Evolutionary conservation across 2,329 filamentous ascomycete genomes (phyloP).

Genomic region (Sporothrix euskadiensis): DNA sequence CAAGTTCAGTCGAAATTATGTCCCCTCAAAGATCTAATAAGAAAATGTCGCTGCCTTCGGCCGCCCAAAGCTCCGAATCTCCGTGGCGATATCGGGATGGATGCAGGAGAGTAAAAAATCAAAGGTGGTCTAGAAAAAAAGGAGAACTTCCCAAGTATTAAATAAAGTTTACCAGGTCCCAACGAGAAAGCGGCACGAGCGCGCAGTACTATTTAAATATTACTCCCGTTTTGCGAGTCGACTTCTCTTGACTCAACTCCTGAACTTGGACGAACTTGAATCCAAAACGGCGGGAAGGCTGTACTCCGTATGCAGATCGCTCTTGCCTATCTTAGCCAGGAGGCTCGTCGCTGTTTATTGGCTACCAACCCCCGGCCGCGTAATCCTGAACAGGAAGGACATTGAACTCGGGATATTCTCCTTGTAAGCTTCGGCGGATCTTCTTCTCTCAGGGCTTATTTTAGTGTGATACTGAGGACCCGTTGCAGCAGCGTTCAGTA

Average conservation of each 20-base stretch:
- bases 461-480: not conserved
- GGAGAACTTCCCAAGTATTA: not conserved
- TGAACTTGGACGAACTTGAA: not conserved
- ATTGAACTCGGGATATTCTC: no score
- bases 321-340: not conserved
- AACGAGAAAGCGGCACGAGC: not conserved
- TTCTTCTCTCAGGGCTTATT: not conserved
- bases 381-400: not conserved
- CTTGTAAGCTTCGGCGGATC: not conserved
- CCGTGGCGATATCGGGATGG: not conserved
- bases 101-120: not conserved
- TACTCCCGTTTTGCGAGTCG: not conserved
- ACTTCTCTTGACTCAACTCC: not conserved
- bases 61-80: not conserved
- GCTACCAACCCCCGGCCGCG: not conserved
- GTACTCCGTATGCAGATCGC: not conserved
- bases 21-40: no score
- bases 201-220: no score
- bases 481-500: not conserved
- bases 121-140: not conserved
- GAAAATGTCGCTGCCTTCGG: not conserved
- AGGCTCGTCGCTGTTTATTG: not conserved
- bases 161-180: not conserved
- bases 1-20: not conserved
- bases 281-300: not conserved